Base-by-base conservation (phyloP, 1,139 yeast species). In the Candida mesenterica region DNA sequence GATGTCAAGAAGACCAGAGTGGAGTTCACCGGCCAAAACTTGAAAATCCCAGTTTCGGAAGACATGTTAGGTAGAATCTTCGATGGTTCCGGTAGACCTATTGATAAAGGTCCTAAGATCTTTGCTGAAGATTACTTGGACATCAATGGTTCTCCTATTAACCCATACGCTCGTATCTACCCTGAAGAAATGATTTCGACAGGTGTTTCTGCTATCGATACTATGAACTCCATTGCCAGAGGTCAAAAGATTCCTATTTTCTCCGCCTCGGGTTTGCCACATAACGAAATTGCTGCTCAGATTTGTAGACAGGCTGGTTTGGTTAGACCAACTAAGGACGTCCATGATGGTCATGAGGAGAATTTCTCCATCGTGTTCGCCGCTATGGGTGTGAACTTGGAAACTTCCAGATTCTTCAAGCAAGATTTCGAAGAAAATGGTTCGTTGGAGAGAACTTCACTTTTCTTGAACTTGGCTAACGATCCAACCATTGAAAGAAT, bases 111-210 rank as follows among this genome's bases (percentile, higher is more conserved):
- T 42, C 99, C 99, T 48, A 86, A 86, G 66, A 96, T 92, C 40
- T 85, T 92, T 59, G 98, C 99, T 36, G 99, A 92, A 66, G 99
- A 92, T 63, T 92, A 88, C 64, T 75, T 94, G 64, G 99, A 92
- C 64, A 94, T 92, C 59, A 92, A 92, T 62, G 99, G 99, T 42
- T 89, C 97, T 28, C 98, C 99, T 55, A 92, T 92, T 62, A 92
- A 92, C 61, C 99, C 99, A 34, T 92, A 69, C 62, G 95, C 97
- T 33, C 94, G 99, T 72, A 92, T 92, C 52, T 92, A 94, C 61
- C 99, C 99, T 16, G 98, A 92, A 72, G 99, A 92, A 74, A 92
- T 92, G 98, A 92, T 92, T 55, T 89, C 97, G 38, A 92, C 98
- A 18, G 99, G 99, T 77, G 76, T 92, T 49, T 89, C 97, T 33